Conservation (phyloP, 345 rosid genomes). For the Brassica incana region DNA sequence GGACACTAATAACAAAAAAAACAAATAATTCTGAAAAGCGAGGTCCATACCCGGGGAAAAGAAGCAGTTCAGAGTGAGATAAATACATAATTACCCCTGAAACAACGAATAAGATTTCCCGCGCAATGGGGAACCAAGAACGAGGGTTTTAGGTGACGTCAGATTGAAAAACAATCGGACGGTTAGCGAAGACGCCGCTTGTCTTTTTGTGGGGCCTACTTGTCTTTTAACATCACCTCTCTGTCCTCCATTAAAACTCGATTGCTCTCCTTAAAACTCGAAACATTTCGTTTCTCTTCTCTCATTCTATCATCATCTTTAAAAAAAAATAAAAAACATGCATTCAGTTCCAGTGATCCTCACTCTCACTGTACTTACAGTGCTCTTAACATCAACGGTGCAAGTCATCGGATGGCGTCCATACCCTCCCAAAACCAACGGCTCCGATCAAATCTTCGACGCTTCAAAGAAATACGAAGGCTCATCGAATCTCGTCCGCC, state of each 20-base stretch:
- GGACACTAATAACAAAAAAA: conserved; percentile 13
- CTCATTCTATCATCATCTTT: neutral
- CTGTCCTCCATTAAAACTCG: conserved; percentile 33
- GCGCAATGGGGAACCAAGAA: conserved; percentile 29
- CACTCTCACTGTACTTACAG: conserved; percentile 36
- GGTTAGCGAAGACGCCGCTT: conserved; percentile 29
- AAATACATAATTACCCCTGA: conserved; percentile 11
- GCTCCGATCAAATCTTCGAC: conserved; percentile 49
- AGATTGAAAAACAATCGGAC: conserved; percentile 35
- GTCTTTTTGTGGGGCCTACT: conserved; percentile 28
- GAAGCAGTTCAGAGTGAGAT: neutral
- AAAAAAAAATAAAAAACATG: conserved; percentile 13
- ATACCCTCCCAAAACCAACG: conserved; percentile 64
- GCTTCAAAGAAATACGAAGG: conserved; percentile 86
- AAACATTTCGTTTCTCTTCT: neutral
- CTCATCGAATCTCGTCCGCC: conserved; percentile 78
- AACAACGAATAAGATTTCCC: conserved; percentile 27
- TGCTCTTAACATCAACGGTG: conserved; percentile 31
- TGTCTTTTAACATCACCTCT: conserved; percentile 21
- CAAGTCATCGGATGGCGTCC: conserved; percentile 67
- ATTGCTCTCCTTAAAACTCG: neutral
- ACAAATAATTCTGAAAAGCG: conserved; percentile 24
- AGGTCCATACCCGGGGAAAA: conserved; percentile 29
- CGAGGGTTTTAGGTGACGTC: conserved; percentile 26
- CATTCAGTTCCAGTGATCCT: conserved; percentile 40